Conservation (phyloP, 176 grass and related monocot genomes). For the Phoenix roebelenii region DNA sequence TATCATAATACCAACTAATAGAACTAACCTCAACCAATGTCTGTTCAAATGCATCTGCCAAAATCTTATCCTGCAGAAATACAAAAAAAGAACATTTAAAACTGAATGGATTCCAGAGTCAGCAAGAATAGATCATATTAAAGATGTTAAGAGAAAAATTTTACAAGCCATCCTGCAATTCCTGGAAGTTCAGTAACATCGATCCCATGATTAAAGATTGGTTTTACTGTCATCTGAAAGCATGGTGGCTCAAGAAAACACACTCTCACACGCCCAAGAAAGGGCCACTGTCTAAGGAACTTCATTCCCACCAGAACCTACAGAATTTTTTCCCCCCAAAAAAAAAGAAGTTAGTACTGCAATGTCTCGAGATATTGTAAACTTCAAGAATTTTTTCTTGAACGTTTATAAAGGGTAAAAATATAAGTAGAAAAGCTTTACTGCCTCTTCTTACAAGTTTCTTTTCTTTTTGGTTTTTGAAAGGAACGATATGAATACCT, state of each 20-base stretch:
- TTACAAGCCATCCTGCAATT: conserved; percentile 95
- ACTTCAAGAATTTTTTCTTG: too few species aligned
- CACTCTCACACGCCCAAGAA: conserved; percentile 76
- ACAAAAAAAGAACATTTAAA: conserved; percentile 2
- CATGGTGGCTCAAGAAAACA: conserved; percentile 96
- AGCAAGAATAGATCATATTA: background rate
- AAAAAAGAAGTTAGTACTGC: too few species aligned
- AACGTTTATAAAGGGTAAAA: too few species aligned
- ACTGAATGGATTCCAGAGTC: conserved; percentile 4
- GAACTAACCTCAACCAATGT: conserved; percentile 87
- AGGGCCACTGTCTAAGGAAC: conserved; percentile 77
- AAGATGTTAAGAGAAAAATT: conserved; percentile 13
- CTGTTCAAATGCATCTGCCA: conserved; percentile 85
- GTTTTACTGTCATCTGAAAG: conserved; percentile 96
- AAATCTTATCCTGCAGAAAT: conserved; percentile 71
- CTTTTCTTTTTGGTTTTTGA: too few species aligned
- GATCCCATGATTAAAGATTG: conserved; percentile 67
- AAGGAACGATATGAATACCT: too few species aligned
- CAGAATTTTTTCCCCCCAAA: background rate
- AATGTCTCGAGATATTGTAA: too few species aligned
- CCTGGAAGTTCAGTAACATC: conserved; percentile 94
- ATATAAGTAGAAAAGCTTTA: too few species aligned
- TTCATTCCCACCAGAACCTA: conserved; percentile 91
- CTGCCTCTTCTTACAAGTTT: too few species aligned
- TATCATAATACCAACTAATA: background rate